phyloP scores from a whole-genome alignment of 176 grass and related monocot genomes.

The Carex scoparia region DNA sequence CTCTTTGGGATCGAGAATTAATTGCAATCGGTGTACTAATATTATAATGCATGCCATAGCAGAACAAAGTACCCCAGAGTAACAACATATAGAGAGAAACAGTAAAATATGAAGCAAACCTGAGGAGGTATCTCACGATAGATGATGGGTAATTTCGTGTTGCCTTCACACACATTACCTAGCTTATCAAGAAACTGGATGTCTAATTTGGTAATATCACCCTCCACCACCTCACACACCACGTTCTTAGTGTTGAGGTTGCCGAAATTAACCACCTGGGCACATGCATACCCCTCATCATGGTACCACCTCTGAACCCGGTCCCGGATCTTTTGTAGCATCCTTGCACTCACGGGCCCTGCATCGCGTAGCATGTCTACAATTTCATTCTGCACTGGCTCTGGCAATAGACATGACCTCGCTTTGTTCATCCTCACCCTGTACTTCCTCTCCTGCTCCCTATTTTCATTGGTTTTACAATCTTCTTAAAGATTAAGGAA shows the following conservation, averaged over 20 bases:
- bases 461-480: conserved; percentile 17
- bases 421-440: conserved; percentile 58
- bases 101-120: conserved; percentile 28
- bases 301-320: conserved; percentile 92
- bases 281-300: conserved; percentile 86
- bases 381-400: conserved; percentile 59
- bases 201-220: conserved; percentile 76
- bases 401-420: conserved; percentile 59
- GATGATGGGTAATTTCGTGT: conserved; percentile 68
- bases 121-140: conserved; percentile 67
- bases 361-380: conserved; percentile 67
- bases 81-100: conserved; percentile 9
- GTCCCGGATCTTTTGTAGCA: conserved; percentile 91
- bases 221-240: conserved; percentile 88
- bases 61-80: neutral
- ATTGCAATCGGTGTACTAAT: neutral
- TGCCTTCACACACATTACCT: conserved; percentile 79
- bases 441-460: conserved; percentile 87
- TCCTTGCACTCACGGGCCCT: conserved; percentile 71
- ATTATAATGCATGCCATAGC: neutral
- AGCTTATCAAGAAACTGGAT: conserved; percentile 96
- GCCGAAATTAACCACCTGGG: conserved; percentile 88
- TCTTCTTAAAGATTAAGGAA: neutral
- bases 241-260: conserved; percentile 91
- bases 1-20: neutral